Evolutionary conservation across 2,329 filamentous ascomycete genomes (phyloP), one percentile per base, ranked within the genome.

Genomic region (Aulographum hederae): DNA sequence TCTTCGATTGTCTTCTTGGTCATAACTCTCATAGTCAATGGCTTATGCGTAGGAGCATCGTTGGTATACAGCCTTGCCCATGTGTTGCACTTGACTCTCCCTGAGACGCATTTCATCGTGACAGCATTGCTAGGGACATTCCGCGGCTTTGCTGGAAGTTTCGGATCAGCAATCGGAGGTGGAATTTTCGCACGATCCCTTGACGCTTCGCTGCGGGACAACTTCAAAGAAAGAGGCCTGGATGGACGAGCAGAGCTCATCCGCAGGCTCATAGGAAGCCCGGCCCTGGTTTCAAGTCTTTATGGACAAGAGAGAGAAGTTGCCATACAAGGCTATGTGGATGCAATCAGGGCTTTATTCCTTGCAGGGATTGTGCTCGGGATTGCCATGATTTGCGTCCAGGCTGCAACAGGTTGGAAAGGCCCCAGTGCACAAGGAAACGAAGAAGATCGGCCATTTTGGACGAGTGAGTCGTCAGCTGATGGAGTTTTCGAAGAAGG

Each of bases 51-150:
- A 0, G 81, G 81, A 10, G 73, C 77, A 0, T 63, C 69, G 4
- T 56, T 86, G 35, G 89, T 86, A 51, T 91, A 91, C 52, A 78
- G 76, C 0, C 64, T 91, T 3, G 78, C 80, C 0, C 82, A 91
- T 44, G 51, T 85, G 4, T 61, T 91, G 4, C 78, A 89, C 47
- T 60, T 86, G 4, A 78, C 75, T 0, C 57, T 60, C 0, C 60
- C 67, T 1, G 61, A 68, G 5, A 69, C 72, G 1, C 78, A 85
- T 43, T 82, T 78, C 44, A 70, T 89, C 31, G 70, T 77, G 3
- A 81, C 76, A 1, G 77, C 78, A 10, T 58, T 92, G 26, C 54
- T 86, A 3, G 70, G 75, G 18, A 91, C 80, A 1, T 86, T 86
- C 52, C 67, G 82, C 3, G 78, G 78, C 4, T 85, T 89, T 39